Base-by-base conservation (phyloP, 257 asterid species). In the Avicennia marina region DNA sequence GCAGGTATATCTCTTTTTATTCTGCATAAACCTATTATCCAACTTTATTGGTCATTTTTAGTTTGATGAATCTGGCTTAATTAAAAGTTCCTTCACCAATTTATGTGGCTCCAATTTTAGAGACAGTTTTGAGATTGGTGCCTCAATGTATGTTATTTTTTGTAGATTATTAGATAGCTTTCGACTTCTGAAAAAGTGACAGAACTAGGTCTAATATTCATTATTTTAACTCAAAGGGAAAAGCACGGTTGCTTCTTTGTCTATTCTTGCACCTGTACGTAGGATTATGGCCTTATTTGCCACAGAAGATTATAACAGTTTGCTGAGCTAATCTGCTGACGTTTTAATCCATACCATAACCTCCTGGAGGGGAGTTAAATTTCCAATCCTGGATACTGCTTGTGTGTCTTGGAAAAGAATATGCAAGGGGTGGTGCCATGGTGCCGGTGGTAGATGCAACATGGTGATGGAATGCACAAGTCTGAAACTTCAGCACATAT, bases 1-100 rank as follows among this genome's bases (percentile, higher is more conserved):
- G 62, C 82, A 71, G 98, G 96, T 91, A 81, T 36, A 65, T 26
- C 64, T 44, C 62, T 64, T 43, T 57, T 22, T 46, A 42, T 60
- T 34, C 26, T 29, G 26, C 31, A 24, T 60, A 56, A 46, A 60
- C 48, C 57, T 62, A 34, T 60, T 46, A 44, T 53, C 56, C 12
- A 7, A 34, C 44, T 46, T 22, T 54, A 21, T 50, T 18, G 24
- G 21, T 25, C 27, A n/a, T 11, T 48, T 59, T 55, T 52, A 13
- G 13, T 43, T 21, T 53, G 39, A 51, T 64, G 46, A 34, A 58
- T 65, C 60, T 59, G 41, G 66, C 46, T 52, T 27, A 7, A 16
- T 10, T n/a, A n/a, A 40, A n/a, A 56, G 21, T 17, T 49, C 31
- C 32, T 13, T 56, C 21, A 44, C 43, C 49, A 48, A 20, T 56